phyloP scores from a whole-genome alignment of 257 asterid species.

The Solanum appendiculatum region DNA sequence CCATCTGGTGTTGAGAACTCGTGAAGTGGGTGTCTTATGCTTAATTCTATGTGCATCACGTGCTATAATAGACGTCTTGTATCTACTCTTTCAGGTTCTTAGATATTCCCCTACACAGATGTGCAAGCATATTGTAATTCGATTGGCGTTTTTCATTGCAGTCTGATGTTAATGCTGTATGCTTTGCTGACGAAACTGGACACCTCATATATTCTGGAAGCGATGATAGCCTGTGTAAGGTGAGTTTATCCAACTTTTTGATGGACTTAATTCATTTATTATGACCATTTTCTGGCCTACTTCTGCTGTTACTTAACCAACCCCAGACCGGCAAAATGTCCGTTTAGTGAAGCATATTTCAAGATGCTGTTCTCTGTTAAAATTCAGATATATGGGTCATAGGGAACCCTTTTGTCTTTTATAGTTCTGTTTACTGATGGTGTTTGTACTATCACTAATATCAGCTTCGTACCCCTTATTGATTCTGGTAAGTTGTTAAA shows the following conservation, averaged over 20 bases:
- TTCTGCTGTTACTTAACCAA: neutral
- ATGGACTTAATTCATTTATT: neutral
- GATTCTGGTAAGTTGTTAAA: neutral
- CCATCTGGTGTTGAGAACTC: neutral
- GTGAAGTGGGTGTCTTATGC: neutral
- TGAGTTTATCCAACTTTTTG: slow-evolving; percentile 13
- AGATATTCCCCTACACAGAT: neutral
- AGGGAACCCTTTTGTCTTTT: neutral
- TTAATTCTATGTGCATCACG: neutral
- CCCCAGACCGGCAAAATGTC: neutral
- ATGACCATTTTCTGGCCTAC: neutral
- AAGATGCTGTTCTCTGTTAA: neutral
- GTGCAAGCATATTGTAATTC: neutral
- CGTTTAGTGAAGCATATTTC: neutral
- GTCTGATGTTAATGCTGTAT: slow-evolving; percentile 95
- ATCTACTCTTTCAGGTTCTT: neutral
- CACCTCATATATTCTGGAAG: slow-evolving; percentile 95
- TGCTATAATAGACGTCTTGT: neutral
- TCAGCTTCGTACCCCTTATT: neutral
- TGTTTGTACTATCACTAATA: neutral
- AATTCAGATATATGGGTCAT: neutral
- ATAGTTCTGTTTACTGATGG: neutral
- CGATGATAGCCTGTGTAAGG: slow-evolving; percentile 91
- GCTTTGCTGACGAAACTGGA: slow-evolving; percentile 96
- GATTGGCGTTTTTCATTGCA: slow-evolving; percentile 26